Evolutionary conservation across 2,329 filamentous ascomycete species (phyloP).

Genomic region (Fusarium fracticaudum): DNA sequence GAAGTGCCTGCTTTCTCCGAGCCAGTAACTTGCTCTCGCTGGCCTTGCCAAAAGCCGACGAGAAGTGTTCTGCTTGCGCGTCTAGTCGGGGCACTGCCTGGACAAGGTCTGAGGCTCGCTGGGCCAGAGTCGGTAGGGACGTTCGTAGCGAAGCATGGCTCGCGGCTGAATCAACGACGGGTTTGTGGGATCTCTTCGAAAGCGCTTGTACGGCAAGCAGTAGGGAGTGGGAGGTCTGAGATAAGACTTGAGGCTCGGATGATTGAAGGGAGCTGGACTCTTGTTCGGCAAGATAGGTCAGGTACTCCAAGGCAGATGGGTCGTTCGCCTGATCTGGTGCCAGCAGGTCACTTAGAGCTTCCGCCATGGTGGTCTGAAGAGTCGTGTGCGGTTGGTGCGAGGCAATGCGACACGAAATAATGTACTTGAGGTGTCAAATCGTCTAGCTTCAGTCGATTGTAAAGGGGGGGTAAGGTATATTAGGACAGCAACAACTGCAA

Average conservation of each 20-base stretch:
- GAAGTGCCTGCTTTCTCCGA: constrained; percentile 79
- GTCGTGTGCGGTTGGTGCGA: background rate
- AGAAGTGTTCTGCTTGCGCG: constrained; percentile 80
- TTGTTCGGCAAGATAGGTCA: constrained; percentile 80
- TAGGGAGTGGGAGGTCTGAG: constrained; percentile 81
- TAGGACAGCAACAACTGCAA: background rate
- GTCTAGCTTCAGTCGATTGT: background rate
- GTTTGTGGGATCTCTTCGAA: constrained; percentile 87
- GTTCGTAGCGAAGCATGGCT: constrained; percentile 77
- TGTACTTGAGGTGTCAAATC: background rate
- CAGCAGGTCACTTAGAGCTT: constrained; percentile 50
- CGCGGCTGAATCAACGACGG: constrained; percentile 82
- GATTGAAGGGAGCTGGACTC: constrained; percentile 76
- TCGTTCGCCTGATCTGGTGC: constrained; percentile 52
- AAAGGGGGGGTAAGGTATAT: background rate
- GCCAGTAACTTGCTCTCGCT: constrained; percentile 76
- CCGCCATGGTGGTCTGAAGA: constrained; percentile 45
- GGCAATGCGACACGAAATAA: background rate
- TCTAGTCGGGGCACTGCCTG: constrained; percentile 82
- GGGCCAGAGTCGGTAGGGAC: constrained; percentile 76
- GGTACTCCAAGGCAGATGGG: constrained; percentile 72
- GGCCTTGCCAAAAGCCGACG: constrained; percentile 81
- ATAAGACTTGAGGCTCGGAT: constrained; percentile 81
- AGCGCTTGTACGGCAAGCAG: constrained; percentile 86
- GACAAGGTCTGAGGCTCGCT: constrained; percentile 73